Conservation (phyloP, 2,329 filamentous ascomycete genomes). For the Endoconidiophora polonica region DNA sequence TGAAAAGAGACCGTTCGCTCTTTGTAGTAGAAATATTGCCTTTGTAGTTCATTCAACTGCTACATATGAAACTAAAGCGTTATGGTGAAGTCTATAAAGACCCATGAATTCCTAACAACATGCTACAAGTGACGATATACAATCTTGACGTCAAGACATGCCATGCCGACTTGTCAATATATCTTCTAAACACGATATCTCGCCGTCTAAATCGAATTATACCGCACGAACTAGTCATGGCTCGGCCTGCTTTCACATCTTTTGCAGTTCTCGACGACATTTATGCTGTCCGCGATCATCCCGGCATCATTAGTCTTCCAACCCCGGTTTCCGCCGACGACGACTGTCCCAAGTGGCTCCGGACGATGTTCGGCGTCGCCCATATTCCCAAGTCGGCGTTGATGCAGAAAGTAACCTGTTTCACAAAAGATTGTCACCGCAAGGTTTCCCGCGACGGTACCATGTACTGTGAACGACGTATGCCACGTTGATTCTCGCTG, state of each 20-base stretch:
- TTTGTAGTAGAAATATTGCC: too few relatives aligned
- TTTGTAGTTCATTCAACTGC: neutral
- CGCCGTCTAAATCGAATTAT: too few relatives aligned
- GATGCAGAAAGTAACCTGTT: conserved; percentile 5
- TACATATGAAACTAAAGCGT: neutral
- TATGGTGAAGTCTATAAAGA: neutral
- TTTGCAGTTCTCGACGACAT: neutral
- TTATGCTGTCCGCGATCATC: neutral
- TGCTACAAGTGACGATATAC: too few relatives aligned
- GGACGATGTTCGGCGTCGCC: conserved; percentile 3
- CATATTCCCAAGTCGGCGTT: conserved; percentile 7
- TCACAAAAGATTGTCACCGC: neutral
- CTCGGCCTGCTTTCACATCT: neutral
- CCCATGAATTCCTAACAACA: neutral
- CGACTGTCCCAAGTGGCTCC: neutral
- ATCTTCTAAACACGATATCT: too few relatives aligned
- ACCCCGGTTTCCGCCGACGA: too few relatives aligned
- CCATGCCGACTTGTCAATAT: neutral
- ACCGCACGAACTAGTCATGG: too few relatives aligned
- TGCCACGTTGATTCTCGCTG: neutral
- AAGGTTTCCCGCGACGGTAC: neutral
- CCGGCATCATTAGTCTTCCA: neutral
- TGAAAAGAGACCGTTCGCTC: too few relatives aligned
- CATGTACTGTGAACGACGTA: conserved; percentile 2
- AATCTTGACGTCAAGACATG: too few relatives aligned